Evolutionary conservation across 1,139 yeast species (phyloP).

Genomic region (Taphrina confusa): DNA sequence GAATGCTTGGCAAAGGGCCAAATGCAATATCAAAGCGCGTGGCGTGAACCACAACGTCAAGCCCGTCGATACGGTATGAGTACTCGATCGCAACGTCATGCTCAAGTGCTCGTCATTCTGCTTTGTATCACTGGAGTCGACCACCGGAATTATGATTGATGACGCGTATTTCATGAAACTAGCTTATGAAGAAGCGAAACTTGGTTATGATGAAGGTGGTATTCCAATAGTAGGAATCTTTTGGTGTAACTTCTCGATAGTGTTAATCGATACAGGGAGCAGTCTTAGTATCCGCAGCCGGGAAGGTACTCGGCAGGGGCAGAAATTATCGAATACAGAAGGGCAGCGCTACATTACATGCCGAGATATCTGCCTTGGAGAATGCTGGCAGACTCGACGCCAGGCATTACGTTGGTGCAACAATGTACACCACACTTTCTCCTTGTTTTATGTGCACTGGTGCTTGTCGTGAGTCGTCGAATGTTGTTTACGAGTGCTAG

Average conservation of each 20-base stretch:
- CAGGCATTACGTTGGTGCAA: constrained; percentile 1
- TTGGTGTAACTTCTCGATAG: too few species aligned
- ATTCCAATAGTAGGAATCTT: constrained; percentile 6
- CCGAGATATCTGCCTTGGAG: constrained; percentile 18
- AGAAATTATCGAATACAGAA: constrained; percentile 8
- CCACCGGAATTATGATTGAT: too few species aligned
- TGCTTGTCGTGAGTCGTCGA: constrained; percentile 10
- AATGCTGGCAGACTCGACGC: constrained; percentile 16
- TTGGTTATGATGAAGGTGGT: constrained; percentile 7
- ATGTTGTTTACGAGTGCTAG: not conserved
- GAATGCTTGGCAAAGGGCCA: too few species aligned
- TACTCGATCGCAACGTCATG: too few species aligned
- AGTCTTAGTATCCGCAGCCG: constrained; percentile 11
- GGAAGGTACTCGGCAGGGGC: constrained; percentile 4
- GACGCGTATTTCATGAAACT: constrained; percentile 2
- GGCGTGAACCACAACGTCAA: too few species aligned
- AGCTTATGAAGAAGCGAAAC: constrained; percentile 11
- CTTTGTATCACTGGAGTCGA: too few species aligned
- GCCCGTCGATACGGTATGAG: too few species aligned
- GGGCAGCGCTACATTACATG: constrained; percentile 12
- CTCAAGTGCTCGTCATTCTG: too few species aligned
- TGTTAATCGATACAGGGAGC: constrained; percentile 7
- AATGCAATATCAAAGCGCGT: too few species aligned
- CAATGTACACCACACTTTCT: constrained; percentile 21
- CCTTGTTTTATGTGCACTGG: constrained; percentile 24